Base-by-base conservation (phyloP, 2,329 filamentous ascomycete genomes). In the Talaromyces sp. region DNA sequence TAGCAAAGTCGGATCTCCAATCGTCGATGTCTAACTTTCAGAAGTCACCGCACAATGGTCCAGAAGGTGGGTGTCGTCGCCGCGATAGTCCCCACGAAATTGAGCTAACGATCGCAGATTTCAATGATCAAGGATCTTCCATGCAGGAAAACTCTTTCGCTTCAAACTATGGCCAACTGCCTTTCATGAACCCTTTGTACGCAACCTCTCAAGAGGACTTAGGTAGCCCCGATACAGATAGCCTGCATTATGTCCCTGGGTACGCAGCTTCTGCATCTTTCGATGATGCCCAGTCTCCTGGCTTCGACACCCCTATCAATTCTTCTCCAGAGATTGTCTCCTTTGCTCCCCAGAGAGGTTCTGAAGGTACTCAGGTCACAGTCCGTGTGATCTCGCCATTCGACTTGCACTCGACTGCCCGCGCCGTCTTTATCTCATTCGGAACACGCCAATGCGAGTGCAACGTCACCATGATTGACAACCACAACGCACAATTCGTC, bases 21-120 rank as follows among this genome's bases (percentile, higher is more conserved):
- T 81, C 91, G 80, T 88, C 90, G 80, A 93, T 93, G 90, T 90
- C 91, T 78, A 89, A 89, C 80, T 93, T 92, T 84, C 84, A 85
- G 74, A 96, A 96, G 81, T 80, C 87, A 66, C 87, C 90, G 78
- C 84, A 88, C 79, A 84, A 89, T 78, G 90, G 89, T 78, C 86
- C 93, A 82, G 90, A 94, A 80, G 90, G 93, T 96, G 83, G 82
- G 92, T 89, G 17, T 19, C 7, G 5, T 19, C 7, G 5, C 25
- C 17, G 15, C 31, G n/a, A 35, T 19, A 19, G 3, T 37, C 3
- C 4, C 31, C 17, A 35, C 8, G 15, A 2, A 13, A 6, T 19
- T 13, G 35, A 27, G 25, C 56, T 59, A 45, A 59, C 15, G 37
- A n/a, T 31, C 13, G 39, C 13, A 64, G 61, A 64, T 59, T 50